Base-by-base conservation (phyloP, 2,329 filamentous ascomycete genomes). In the Claviceps purpurea region DNA sequence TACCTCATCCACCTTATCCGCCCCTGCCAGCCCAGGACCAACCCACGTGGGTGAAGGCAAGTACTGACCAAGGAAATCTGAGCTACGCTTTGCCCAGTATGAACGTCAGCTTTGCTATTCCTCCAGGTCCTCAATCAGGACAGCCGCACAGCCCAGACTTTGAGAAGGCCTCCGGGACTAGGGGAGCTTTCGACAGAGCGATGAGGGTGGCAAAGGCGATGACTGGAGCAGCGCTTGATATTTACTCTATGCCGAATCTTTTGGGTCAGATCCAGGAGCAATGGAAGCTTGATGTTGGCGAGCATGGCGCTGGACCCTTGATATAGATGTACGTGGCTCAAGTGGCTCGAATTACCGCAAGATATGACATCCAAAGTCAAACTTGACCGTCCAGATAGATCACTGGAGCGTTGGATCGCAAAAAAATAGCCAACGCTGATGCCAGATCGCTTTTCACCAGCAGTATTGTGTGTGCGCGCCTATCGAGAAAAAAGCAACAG, bases 61-160 rank as follows among this genome's bases (percentile, higher is more conserved):
- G 75, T 56, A 80, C 77, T 0, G 79, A 82, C 59, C 77, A 81
- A 63, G 79, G 79, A 0, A 72, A 82, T 55, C 63, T 82, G 51
- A 79, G 74, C 56, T 74, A 81, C 58, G 74, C 69, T 1, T 71
- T 81, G 67, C 79, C 78, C 41, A 77, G 73, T 50, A 60, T 82
- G 40, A 75, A 70, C 52, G 66, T 70, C 1, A 72, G 72, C 6
- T 81, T 80, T 58, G 67, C 68, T 26, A 78, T 81, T 53, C 66
- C 64, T 16, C 70, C 75, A 2, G 70, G 56, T 1, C 47, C 52
- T 5, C 38, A 50, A 22, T 43, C 42, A 1, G 51, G 54, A 42
- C 72, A 74, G 0, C 76, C 77, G 18, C 78, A 78, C 54, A 82
- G 71, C 7, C 70, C 73, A 0, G 70, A 73, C 0, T 82, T 78